Percentiles rank a stretch among this genome's conserved stretches.
phyloP scores from a whole-genome alignment of 306 rosid genomes.

The Carpinus viminea region DNA sequence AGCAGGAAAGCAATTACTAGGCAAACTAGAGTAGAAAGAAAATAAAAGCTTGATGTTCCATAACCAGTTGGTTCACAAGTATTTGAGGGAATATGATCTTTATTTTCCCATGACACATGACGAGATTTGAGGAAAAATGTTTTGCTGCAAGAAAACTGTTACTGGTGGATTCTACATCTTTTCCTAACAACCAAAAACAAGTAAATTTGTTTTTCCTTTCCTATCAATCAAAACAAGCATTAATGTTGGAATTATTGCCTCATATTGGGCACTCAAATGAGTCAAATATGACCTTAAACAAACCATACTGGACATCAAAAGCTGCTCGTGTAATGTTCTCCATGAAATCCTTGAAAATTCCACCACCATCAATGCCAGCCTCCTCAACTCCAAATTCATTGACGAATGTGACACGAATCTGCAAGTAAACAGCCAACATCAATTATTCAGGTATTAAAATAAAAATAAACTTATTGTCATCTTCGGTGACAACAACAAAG shows the following conservation, averaged over 20 bases:
- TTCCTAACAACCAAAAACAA: background rate
- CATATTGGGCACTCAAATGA: constrained; percentile 16
- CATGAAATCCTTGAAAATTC: constrained; percentile 99
- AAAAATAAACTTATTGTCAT: background rate
- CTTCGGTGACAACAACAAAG: background rate
- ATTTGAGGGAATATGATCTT: background rate
- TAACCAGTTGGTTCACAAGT: background rate
- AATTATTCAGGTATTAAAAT: constrained; percentile 18
- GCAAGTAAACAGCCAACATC: constrained; percentile 28
- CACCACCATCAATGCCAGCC: constrained; percentile 99
- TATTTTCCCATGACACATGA: background rate
- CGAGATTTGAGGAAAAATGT: background rate
- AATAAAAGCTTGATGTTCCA: background rate
- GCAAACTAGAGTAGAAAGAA: background rate
- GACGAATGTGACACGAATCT: constrained; percentile 94
- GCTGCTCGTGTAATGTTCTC: constrained; percentile 99
- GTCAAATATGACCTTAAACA: constrained; percentile 72
- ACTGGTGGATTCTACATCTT: background rate
- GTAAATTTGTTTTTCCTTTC: background rate
- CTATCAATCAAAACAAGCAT: background rate
- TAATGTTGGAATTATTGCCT: background rate
- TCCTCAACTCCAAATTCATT: constrained; percentile 99
- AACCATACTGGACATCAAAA: constrained; percentile 96
- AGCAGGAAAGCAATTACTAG: background rate
- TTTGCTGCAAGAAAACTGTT: constrained; percentile 2